These are phyloP conservation scores for Polytrichum formosum DNA, from an alignment of 225 moss, liverwort and hornwort species.

Conservation along the genomic window DNA sequence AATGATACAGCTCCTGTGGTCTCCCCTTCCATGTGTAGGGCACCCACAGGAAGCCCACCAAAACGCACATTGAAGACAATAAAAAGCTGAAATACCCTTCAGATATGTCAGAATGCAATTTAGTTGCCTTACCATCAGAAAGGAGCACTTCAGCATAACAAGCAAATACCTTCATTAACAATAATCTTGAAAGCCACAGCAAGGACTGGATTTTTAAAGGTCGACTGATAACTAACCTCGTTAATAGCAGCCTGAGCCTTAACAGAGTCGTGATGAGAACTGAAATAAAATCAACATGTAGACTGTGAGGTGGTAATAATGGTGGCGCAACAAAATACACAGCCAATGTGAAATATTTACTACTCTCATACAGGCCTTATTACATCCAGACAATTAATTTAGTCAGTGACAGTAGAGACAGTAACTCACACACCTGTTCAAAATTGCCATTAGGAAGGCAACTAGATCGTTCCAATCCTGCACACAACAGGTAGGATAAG, in stretches of 20 bases:
- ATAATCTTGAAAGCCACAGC: too few species aligned
- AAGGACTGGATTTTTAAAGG: slow-evolving; percentile 1
- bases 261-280: slow-evolving; percentile 95
- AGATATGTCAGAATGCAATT: slow-evolving; percentile 2
- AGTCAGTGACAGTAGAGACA: not conserved
- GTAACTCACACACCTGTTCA: slow-evolving; percentile 56
- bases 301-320: slow-evolving; percentile 2
- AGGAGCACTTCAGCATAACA: too few species aligned
- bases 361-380: too few species aligned
- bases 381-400: not conserved
- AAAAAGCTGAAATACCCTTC: slow-evolving; percentile 53
- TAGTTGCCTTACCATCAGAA: too few species aligned
- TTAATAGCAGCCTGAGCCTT: slow-evolving; percentile 98
- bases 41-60: slow-evolving; percentile 67
- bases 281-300: slow-evolving; percentile 31
- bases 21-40: slow-evolving; percentile 39
- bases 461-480: slow-evolving; percentile 87
- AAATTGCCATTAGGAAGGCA: slow-evolving; percentile 75
- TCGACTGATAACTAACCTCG: slow-evolving; percentile 56
- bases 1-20: slow-evolving; percentile 40
- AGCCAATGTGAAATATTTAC: too few species aligned
- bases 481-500: not conserved
- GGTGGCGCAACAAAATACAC: too few species aligned
- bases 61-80: slow-evolving; percentile 92
- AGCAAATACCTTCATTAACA: too few species aligned